These are phyloP conservation scores for Plantago lanceolata DNA, from an alignment of 305 asterid genomes.

Conservation along the genomic window DNA sequence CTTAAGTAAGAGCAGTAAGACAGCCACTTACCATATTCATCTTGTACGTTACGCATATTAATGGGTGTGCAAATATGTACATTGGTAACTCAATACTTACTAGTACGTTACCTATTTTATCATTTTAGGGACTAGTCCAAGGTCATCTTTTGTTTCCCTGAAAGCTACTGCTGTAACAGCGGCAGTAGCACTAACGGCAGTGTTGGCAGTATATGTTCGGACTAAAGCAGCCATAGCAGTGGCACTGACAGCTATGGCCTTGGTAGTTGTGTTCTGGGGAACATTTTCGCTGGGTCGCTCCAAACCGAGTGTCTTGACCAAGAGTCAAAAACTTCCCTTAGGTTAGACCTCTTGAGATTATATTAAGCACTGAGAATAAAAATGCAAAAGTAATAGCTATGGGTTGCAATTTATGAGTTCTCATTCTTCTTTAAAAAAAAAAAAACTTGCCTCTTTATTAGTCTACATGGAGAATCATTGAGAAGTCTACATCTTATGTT, in stretches of 20 bases:
- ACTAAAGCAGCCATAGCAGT: conserved; percentile 65
- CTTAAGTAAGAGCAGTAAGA: conserved; percentile 19
- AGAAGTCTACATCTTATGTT: conserved; percentile 20
- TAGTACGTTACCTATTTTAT: conserved; percentile 52
- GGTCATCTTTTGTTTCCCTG: conserved; percentile 58
- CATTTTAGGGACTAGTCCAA: conserved; percentile 70
- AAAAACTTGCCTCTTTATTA: conserved; percentile 5
- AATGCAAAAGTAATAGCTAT: conserved; percentile 24
- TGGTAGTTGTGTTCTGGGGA: conserved; percentile 68
- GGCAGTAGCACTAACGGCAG: conserved; percentile 61
- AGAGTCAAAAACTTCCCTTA: conserved; percentile 70
- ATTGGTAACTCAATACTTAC: conserved; percentile 34
- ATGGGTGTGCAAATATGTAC: conserved; percentile 29
- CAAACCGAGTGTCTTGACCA: conserved; percentile 57
- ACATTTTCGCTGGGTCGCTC: conserved; percentile 51
- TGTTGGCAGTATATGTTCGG: conserved; percentile 66
- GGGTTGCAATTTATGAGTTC: conserved; percentile 21
- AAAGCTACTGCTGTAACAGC: conserved; percentile 72
- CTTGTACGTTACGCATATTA: conserved; percentile 29
- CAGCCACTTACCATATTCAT: conserved; percentile 17
- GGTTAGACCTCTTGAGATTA: conserved; percentile 68
- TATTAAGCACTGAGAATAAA: conserved; percentile 31
- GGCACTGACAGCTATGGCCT: conserved; percentile 62
- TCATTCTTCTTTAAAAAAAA: conserved; percentile 9
- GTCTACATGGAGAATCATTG: conserved; percentile 13